phyloP scores from a whole-genome alignment of 495 filamentous ascomycete species.

The Tuber umbilicatum region DNA sequence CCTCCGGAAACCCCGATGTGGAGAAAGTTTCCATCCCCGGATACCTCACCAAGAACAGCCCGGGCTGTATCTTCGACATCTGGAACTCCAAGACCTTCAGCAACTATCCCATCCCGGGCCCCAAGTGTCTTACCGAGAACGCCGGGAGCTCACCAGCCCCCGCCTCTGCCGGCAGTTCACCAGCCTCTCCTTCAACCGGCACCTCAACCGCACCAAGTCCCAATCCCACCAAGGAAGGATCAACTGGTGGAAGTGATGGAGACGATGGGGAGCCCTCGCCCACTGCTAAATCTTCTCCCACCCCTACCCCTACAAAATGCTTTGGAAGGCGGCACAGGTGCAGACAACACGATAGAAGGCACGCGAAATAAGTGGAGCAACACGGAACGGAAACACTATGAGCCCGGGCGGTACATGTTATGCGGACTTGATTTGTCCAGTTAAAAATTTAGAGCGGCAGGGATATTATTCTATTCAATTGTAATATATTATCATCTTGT shows the following conservation, averaged over 20 bases:
- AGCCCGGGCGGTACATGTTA: not conserved
- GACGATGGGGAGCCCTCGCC: not conserved
- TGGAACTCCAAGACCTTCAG: constrained; percentile 41
- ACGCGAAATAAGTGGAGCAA: not conserved
- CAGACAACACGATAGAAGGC: not conserved
- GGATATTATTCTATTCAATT: not conserved
- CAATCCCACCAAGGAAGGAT: too few relatives aligned
- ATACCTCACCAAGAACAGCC: constrained; percentile 50
- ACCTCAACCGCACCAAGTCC: not conserved
- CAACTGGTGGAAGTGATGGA: too few relatives aligned
- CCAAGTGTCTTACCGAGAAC: constrained; percentile 6
- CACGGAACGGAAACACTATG: not conserved
- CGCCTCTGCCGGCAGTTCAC: too few relatives aligned
- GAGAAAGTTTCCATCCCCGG: constrained; percentile 58
- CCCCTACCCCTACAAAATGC: not conserved
- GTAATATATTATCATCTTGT: not conserved
- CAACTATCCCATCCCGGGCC: constrained; percentile 23
- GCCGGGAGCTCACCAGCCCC: not conserved
- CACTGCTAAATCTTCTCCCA: not conserved
- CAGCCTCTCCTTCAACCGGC: not conserved
- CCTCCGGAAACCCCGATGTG: constrained; percentile 9
- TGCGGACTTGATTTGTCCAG: not conserved
- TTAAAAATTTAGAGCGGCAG: not conserved
- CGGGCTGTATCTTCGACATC: constrained; percentile 57
- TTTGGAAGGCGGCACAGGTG: not conserved